Base-by-base conservation (phyloP, 169 alveolate genomes). In the Plasmodium sp. region DNA sequence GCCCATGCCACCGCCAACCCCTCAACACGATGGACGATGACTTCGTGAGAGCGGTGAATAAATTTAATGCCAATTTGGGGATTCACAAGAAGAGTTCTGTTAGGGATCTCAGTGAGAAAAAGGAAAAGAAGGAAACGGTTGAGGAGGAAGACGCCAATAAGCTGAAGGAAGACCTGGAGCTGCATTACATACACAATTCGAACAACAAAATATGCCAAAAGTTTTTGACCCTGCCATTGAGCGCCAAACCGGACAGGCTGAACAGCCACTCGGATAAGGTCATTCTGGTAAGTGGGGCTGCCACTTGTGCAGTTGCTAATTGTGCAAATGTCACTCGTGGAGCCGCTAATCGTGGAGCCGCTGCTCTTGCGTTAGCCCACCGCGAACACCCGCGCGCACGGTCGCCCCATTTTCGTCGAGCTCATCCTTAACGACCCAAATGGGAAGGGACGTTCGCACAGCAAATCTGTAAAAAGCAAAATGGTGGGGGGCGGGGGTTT, bases 131-230 rank as follows among this genome's bases (percentile, higher is more conserved):
- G 43, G 73, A 77, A n/a, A 86, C 77, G 34, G 22, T 3, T 79
- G 73, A 16, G 31, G 75, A 27, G 39, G 56, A 22, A 16, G 34
- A 54, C 14, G 51, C 12, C 14, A 79, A 86, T 56, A 86, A 79
- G 48, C 72, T 86, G 81, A 86, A 86, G n/a, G 86, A 86, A 14
- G 94, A 86, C 48, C 79, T 86, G 45, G 94, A 86, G 45, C 81
- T 86, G 39, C 88, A 86, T 36, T 86, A 86, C 54, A 86, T 86
- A 16, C 94, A 86, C 81, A 86, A 58, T 31, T 75, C 94, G 12
- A 86, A 86, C 81, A 86, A 86, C 81, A 86, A 86, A 56, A 86
- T 86, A 18, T 86, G 94, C 48, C 94, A 86, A 39, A 86, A 86
- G 72, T 86, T 86, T 79, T 58, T 86, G 18, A 86, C 94, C n/a